Evolutionary conservation across 176 grass and related monocot genomes (phyloP).

Genomic region (Echinochloa phyllopogon): DNA sequence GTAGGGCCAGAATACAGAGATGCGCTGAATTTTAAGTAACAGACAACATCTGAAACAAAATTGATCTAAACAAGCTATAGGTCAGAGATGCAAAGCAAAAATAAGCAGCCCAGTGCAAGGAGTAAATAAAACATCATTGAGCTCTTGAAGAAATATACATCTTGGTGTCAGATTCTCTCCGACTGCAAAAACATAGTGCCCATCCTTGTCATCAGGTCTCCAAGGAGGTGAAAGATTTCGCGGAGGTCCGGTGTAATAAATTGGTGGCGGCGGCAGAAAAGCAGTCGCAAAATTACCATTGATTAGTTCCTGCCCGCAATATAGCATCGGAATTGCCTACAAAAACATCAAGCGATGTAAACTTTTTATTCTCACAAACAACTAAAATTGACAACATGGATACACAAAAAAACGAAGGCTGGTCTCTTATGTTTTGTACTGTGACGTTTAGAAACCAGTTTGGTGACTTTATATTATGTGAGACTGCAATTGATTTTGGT

Average conservation of each 20-base stretch:
- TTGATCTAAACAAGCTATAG: constrained; percentile 20
- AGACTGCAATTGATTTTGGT: background rate
- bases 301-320: constrained; percentile 77
- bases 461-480: background rate
- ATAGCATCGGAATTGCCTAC: constrained; percentile 82
- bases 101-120: constrained; percentile 1
- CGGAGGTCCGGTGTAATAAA: constrained; percentile 61
- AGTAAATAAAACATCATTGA: constrained; percentile 11
- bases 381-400: background rate
- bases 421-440: background rate
- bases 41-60: background rate
- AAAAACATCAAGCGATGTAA: constrained; percentile 32
- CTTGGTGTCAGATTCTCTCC: constrained; percentile 89
- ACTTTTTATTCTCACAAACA: constrained; percentile 22
- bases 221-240: constrained; percentile 74
- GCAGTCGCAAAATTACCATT: constrained; percentile 59
- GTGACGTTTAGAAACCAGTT: background rate
- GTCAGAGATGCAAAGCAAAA: constrained; percentile 10
- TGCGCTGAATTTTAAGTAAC: constrained; percentile 27
- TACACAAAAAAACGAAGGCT: background rate
- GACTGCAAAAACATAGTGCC: constrained; percentile 80
- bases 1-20: constrained; percentile 3
- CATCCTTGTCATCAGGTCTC: constrained; percentile 90
- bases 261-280: constrained; percentile 57
- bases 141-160: constrained; percentile 67